phyloP scores from a whole-genome alignment of 108 stramenopile species.

The Skeletonema marinoi region DNA sequence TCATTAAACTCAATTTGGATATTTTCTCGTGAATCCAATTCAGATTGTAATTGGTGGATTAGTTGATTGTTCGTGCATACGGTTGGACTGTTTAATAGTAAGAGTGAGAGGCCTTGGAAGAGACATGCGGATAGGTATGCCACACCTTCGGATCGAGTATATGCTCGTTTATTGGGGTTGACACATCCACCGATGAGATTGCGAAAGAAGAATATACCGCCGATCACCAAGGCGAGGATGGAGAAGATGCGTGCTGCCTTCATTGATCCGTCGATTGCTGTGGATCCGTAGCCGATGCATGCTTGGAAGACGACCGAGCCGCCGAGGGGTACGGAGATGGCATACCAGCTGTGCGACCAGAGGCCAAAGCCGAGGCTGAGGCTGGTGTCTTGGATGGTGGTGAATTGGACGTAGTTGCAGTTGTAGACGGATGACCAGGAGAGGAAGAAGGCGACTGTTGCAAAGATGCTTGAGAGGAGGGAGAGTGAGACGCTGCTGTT shows the following conservation, averaged over 20 bases:
- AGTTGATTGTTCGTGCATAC: conserved; percentile 12
- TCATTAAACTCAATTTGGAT: conserved; percentile 5
- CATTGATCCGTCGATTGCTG: not conserved
- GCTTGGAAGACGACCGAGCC: not conserved
- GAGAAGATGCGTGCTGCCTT: conserved; percentile 13
- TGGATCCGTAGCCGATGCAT: not conserved
- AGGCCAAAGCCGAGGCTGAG: not conserved
- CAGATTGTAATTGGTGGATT: not conserved
- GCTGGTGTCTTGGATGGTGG: not conserved
- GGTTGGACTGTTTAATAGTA: conserved; percentile 14
- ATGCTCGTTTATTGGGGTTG: not conserved
- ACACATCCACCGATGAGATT: conserved; percentile 31
- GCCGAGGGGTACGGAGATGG: not conserved
- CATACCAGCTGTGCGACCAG: not conserved
- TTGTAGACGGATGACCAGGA: not conserved
- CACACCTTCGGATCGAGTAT: not conserved
- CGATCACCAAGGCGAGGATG: conserved; percentile 43
- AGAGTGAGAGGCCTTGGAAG: conserved; percentile 6
- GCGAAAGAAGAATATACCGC: conserved; percentile 30
- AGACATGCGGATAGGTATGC: conserved; percentile 2
- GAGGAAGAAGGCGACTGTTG: conserved; percentile 13
- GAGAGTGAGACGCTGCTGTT: no score
- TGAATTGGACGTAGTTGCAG: conserved; percentile 5
- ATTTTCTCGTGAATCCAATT: not conserved
- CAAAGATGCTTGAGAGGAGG: not conserved